Evolutionary conservation across 768 basidiomycete genomes (phyloP).

Genomic region (Basidioascus undulatus): DNA sequence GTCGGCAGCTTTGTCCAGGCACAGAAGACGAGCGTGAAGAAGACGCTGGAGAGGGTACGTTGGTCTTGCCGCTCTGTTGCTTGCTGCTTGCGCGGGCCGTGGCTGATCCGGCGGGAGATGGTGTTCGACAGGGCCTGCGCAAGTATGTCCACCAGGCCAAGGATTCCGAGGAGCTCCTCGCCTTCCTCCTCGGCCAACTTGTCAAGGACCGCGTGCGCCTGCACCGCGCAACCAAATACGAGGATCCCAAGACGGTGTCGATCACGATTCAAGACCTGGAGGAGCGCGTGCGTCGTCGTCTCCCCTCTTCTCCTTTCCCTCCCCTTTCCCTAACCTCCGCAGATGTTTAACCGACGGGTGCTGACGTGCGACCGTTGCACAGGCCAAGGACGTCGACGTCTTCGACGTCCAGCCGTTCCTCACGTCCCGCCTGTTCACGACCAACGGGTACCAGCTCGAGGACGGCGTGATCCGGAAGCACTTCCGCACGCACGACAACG

Average conservation of each 20-base stretch:
- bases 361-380: background rate
- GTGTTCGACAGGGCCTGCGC: constrained; percentile 63
- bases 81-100: background rate
- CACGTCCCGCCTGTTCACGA: constrained; percentile 50
- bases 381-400: constrained; percentile 95
- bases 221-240: constrained; percentile 47
- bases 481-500: too few species aligned
- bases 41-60: constrained; percentile 76
- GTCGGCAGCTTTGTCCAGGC: constrained; percentile 85
- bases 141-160: constrained; percentile 90
- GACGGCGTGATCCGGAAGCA: constrained; percentile 4
- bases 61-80: background rate
- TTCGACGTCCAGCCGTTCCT: constrained; percentile 73
- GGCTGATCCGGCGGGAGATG: too few species aligned
- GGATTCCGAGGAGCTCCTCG: constrained; percentile 83
- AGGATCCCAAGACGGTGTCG: constrained; percentile 50
- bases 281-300: constrained; percentile 44
- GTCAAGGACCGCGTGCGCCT: constrained; percentile 49
- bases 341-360: constrained; percentile 3
- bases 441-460: constrained; percentile 61
- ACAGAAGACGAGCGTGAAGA: constrained; percentile 97
- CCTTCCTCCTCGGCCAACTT: constrained; percentile 79
- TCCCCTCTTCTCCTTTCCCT: background rate
- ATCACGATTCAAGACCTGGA: constrained; percentile 66
- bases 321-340: background rate